phyloP scores from a whole-genome alignment of 176 grass and related monocot species.

The sorghum (Sorghum bicolor) region Sorghum_bicolor_NCBIv3 NC_012873.2:2453001-2453500 shows the following conservation, averaged over 20 bases:
- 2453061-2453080: neutral
- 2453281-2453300: slow-evolving; percentile 32
- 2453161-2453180: neutral
- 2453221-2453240: neutral
- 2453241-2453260: slow-evolving; percentile 76
- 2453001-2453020: slow-evolving; percentile 84
- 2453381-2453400: slow-evolving; percentile 78
- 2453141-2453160: neutral
- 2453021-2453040: slow-evolving; percentile 21
- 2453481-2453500: slow-evolving; percentile 51
- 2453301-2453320: slow-evolving; percentile 11
- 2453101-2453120: slow-evolving; percentile 10
- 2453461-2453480: slow-evolving; percentile 68
- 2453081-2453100: slow-evolving; percentile 15
- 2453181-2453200: slow-evolving; percentile 15
- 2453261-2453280: slow-evolving; percentile 64
- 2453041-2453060: slow-evolving; percentile 1
- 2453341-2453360: slow-evolving; percentile 47
- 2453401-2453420: slow-evolving; percentile 68
- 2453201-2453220: slow-evolving; percentile 8
- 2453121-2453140: neutral
- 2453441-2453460: slow-evolving; percentile 75
- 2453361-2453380: slow-evolving; percentile 85
- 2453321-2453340: slow-evolving; percentile 24
- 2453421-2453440: slow-evolving; percentile 75